A percentile compares a stretch with the other conserved stretches of the same genome.
Conservation (phyloP, 495 filamentous ascomycete genomes). For the Antarctomyces pellizariae region DNA sequence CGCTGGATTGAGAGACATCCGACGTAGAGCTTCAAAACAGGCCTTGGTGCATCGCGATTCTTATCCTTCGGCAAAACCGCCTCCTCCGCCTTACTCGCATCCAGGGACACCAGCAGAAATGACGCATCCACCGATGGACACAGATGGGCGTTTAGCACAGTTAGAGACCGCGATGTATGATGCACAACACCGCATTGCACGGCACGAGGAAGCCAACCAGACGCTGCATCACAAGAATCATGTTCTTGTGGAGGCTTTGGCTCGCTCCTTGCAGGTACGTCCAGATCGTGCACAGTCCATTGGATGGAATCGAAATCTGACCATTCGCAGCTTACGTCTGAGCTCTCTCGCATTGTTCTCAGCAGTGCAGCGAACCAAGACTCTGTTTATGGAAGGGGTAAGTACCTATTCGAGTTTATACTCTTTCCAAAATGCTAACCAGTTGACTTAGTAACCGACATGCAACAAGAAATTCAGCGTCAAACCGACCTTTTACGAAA, state of each 20-base stretch:
- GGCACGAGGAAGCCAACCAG: conserved; percentile 65
- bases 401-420: no score
- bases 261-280: conserved; percentile 49
- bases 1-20: conserved; percentile 81
- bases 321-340: no score
- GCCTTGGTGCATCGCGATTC: conserved; percentile 89
- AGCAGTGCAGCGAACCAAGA: no score
- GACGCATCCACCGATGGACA: conserved; percentile 32
- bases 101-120: conserved; percentile 71
- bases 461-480: conserved; percentile 70
- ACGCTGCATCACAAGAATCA: conserved; percentile 62
- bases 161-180: conserved; percentile 73
- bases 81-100: conserved; percentile 37
- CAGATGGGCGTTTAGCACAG: conserved; percentile 48
- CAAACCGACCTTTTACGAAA: conserved; percentile 49
- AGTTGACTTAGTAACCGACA: conserved; percentile 33
- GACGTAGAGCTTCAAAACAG: conserved; percentile 86
- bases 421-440: no score
- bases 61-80: conserved; percentile 48
- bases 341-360: no score
- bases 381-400: no score
- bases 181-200: conserved; percentile 45
- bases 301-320: conserved; percentile 4
- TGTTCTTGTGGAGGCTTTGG: conserved; percentile 56
- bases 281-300: conserved; percentile 1